Evolutionary conservation across 2,329 filamentous ascomycete species (phyloP).

Genomic region (Huntiella omanensis): DNA sequence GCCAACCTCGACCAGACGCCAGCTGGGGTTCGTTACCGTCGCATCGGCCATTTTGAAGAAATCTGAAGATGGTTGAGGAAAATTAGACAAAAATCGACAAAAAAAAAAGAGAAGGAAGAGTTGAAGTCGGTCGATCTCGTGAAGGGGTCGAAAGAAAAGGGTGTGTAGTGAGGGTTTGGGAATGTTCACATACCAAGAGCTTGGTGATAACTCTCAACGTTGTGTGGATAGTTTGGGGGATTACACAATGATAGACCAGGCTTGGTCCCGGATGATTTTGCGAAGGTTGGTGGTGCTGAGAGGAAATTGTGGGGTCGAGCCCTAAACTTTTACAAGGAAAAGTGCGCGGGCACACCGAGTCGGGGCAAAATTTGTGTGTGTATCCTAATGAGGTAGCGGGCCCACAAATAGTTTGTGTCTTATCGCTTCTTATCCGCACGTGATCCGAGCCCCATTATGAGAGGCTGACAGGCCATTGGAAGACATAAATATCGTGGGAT

Average conservation of each 20-base stretch:
- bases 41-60: constrained; percentile 56
- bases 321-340: constrained; percentile 10
- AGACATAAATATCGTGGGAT: too few species aligned
- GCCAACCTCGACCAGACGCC: constrained; percentile 97
- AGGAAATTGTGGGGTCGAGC: constrained; percentile 10
- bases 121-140: constrained; percentile 6
- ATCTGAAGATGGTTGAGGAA: constrained; percentile 16
- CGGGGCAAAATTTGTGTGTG: constrained; percentile 1
- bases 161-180: constrained; percentile 9
- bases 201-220: constrained; percentile 12
- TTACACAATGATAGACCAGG: constrained; percentile 12
- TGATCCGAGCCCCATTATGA: not conserved
- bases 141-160: constrained; percentile 2
- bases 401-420: not conserved
- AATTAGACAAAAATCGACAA: constrained; percentile 13
- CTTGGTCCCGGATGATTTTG: constrained; percentile 12
- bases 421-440: not conserved
- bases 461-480: too few species aligned
- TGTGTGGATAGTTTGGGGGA: constrained; percentile 11
- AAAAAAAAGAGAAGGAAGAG: constrained; percentile 13
- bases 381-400: not conserved
- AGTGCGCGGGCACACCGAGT: constrained; percentile 9
- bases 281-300: constrained; percentile 9
- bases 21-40: constrained; percentile 63
- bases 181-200: constrained; percentile 12